phyloP scores from a whole-genome alignment of 495 filamentous ascomycete genomes.

The Parathielavia appendiculata region DNA sequence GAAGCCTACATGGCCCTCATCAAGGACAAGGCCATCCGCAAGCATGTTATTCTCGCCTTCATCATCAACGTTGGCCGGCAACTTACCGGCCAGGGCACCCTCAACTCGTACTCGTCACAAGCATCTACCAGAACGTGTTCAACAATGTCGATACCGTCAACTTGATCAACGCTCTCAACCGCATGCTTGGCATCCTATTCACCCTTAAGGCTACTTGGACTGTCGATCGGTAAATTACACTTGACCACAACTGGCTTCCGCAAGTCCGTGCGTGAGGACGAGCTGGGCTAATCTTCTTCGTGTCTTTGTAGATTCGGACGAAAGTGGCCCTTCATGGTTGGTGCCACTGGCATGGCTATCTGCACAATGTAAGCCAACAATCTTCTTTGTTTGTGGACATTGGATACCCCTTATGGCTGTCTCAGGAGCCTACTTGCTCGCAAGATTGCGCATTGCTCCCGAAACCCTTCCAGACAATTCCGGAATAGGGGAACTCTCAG shows the following conservation, averaged over 20 bases:
- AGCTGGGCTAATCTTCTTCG: neutral
- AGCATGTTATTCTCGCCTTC: neutral
- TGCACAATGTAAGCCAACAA: too few relatives aligned
- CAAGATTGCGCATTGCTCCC: too few relatives aligned
- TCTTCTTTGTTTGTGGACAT: too few relatives aligned
- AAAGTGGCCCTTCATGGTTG: neutral
- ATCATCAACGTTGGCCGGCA: conserved; percentile 6
- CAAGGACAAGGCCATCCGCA: neutral
- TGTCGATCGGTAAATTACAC: neutral
- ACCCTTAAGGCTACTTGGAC: conserved; percentile 3
- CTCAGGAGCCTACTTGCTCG: too few relatives aligned
- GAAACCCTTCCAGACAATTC: too few relatives aligned
- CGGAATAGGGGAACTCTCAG: too few relatives aligned
- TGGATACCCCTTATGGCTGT: too few relatives aligned
- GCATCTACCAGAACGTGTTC: neutral
- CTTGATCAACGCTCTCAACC: conserved; percentile 6
- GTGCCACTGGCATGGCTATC: neutral
- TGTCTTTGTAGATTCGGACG: neutral
- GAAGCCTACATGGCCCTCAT: neutral
- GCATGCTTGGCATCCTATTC: neutral
- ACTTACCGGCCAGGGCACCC: conserved; percentile 3
- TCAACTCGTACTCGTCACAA: conserved; percentile 3
- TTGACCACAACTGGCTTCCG: neutral
- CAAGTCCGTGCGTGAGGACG: too few relatives aligned
- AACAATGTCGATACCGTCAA: conserved; percentile 2